These are phyloP conservation scores for Macaranga tanarius DNA, from an alignment of 441 rosid genomes.

Conservation along the genomic window DNA sequence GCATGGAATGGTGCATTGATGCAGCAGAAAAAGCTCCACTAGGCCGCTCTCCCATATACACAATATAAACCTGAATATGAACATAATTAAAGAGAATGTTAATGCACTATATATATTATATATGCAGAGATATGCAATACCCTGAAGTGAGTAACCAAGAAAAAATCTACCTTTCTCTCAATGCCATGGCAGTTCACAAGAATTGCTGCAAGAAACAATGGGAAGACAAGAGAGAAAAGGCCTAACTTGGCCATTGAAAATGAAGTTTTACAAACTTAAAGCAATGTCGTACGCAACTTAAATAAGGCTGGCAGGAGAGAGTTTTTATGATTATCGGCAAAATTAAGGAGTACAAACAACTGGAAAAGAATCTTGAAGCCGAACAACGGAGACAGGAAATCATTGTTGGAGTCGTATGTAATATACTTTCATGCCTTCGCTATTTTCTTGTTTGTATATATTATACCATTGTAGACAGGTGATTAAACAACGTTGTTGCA, in stretches of 20 bases:
- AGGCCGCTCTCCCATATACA: slow-evolving; percentile 29
- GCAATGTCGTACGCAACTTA: no score
- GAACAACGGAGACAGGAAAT: background rate
- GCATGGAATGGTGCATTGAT: slow-evolving; percentile 13
- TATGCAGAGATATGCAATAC: background rate
- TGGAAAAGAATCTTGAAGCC: background rate
- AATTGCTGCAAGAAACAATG: background rate
- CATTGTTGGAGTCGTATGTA: no score
- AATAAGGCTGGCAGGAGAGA: no score
- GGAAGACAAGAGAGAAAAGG: background rate
- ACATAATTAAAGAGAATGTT: background rate
- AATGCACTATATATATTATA: background rate
- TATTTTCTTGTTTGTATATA: no score
- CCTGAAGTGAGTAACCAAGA: no score
- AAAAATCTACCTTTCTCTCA: background rate
- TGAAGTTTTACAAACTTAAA: no score
- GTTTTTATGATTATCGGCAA: no score
- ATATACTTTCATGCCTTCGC: no score
- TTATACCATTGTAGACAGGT: no score
- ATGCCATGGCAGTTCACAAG: background rate
- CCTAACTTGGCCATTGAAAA: background rate
- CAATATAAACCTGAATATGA: slow-evolving; percentile 9
- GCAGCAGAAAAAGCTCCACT: background rate
- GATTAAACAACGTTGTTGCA: no score
- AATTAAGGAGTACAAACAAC: no score